phyloP scores from a whole-genome alignment of 2,329 filamentous ascomycete species.

The Beauveria asiatica region DNA sequence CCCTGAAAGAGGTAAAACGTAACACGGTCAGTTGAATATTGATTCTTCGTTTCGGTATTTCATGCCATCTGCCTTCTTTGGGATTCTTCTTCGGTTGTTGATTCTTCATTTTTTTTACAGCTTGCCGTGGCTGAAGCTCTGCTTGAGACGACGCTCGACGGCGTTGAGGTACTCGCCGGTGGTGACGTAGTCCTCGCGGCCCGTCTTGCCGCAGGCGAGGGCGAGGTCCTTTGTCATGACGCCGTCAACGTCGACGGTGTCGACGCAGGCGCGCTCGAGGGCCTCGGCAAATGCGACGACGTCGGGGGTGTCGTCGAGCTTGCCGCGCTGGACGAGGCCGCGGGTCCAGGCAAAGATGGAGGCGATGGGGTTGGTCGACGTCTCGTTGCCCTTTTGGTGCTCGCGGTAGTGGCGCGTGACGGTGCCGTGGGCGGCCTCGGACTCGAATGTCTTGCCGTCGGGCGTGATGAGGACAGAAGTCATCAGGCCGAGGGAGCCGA shows the following conservation, averaged over 20 bases:
- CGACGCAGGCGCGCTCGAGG: conserved; percentile 86
- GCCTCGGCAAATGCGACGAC: conserved; percentile 84
- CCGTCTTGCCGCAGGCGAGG: conserved; percentile 85
- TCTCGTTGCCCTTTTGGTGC: conserved; percentile 96
- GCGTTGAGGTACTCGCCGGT: conserved; percentile 87
- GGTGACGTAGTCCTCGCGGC: conserved; percentile 77
- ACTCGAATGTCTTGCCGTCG: conserved; percentile 93
- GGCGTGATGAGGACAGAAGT: conserved; percentile 95
- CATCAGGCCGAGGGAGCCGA: conserved; percentile 96
- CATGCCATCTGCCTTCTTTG: no score
- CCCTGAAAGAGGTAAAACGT: neutral
- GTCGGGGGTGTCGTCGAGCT: conserved; percentile 87
- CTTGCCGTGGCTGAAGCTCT: conserved; percentile 63
- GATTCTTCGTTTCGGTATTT: neutral
- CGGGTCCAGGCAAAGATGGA: conserved; percentile 99
- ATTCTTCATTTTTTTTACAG: conserved; percentile 37
- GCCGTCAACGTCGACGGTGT: conserved; percentile 86
- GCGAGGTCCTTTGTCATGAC: conserved; percentile 99
- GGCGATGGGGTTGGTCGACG: conserved; percentile 96
- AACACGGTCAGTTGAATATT: neutral
- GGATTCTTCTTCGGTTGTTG: neutral
- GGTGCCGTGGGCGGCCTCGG: conserved; percentile 95
- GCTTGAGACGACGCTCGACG: conserved; percentile 83
- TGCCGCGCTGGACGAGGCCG: conserved; percentile 84
- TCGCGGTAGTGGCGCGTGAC: conserved; percentile 98